Evolutionary conservation across 805 yeast species (phyloP).

Genomic region (Schwanniomyces sp.): DNA sequence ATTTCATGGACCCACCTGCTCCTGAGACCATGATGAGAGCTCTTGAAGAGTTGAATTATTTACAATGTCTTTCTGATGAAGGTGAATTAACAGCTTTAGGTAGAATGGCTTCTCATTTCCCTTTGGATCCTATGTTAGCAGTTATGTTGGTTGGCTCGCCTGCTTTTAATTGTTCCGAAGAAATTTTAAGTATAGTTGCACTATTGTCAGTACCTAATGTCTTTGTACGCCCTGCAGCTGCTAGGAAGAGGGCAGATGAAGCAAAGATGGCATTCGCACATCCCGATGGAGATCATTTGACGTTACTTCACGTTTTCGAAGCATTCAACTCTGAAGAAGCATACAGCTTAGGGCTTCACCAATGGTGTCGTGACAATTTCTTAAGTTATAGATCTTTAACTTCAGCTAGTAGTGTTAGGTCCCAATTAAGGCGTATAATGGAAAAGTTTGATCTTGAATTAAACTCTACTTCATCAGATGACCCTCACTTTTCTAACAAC

Average conservation of each 20-base stretch:
- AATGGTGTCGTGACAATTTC: slow-evolving; percentile 92
- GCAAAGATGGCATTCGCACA: slow-evolving; percentile 85
- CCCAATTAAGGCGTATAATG: slow-evolving; percentile 83
- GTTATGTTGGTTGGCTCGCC: slow-evolving; percentile 89
- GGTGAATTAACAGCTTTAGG: slow-evolving; percentile 91
- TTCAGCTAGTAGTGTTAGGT: slow-evolving; percentile 84
- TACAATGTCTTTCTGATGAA: slow-evolving; percentile 86
- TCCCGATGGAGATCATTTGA: slow-evolving; percentile 92
- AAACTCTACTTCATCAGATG: slow-evolving; percentile 61
- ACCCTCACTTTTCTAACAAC: slow-evolving; percentile 65
- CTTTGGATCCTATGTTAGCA: slow-evolving; percentile 93
- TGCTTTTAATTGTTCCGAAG: slow-evolving; percentile 83
- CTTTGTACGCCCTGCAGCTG: slow-evolving; percentile 90
- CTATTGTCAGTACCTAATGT: slow-evolving; percentile 90
- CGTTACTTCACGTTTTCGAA: slow-evolving; percentile 83
- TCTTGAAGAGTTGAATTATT: slow-evolving; percentile 87
- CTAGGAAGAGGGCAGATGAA: slow-evolving; percentile 88
- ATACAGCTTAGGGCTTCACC: slow-evolving; percentile 57
- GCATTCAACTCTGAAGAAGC: slow-evolving; percentile 81
- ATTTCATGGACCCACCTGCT: slow-evolving; percentile 99
- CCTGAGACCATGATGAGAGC: slow-evolving; percentile 99
- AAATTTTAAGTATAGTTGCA: slow-evolving; percentile 84
- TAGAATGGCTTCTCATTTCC: slow-evolving; percentile 87
- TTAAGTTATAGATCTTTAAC: slow-evolving; percentile 79
- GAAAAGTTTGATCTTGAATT: slow-evolving; percentile 73